phyloP scores from a whole-genome alignment of 116 monocot species.

The Phalaenopsis hybrid region DNA sequence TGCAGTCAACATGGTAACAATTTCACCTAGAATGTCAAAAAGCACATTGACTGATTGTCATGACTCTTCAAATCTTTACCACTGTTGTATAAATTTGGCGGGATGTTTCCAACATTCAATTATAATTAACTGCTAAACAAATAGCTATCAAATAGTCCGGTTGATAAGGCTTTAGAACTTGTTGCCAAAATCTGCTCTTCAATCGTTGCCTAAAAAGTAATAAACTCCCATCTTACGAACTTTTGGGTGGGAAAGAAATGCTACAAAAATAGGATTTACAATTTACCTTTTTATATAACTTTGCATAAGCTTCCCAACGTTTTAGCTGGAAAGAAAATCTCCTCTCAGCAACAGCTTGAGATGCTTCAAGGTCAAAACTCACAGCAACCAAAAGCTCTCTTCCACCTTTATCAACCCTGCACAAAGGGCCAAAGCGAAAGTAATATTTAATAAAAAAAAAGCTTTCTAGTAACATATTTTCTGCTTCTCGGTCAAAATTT shows the following conservation, averaged over 20 bases:
- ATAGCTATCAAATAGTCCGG: too few species aligned
- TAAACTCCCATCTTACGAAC: too few species aligned
- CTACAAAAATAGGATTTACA: background rate
- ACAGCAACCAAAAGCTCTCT: conserved; percentile 86
- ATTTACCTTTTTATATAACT: conserved; percentile 71
- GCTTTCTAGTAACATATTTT: background rate
- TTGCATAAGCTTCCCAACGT: conserved; percentile 86
- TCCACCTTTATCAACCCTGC: conserved; percentile 77
- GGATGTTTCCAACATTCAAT: background rate
- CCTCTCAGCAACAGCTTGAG: conserved; percentile 71
- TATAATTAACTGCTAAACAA: background rate
- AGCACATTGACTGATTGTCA: background rate
- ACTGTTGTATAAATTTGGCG: background rate
- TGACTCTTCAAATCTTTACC: background rate
- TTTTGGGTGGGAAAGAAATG: background rate
- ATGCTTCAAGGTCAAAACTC: conserved; percentile 82
- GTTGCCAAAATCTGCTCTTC: too few species aligned
- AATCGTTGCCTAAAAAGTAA: too few species aligned
- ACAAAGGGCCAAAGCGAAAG: conserved; percentile 5
- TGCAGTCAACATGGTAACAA: background rate
- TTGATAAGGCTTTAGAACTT: too few species aligned
- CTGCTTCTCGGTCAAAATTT: conserved; percentile 4
- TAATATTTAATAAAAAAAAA: conserved; percentile 2
- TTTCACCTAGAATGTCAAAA: background rate
- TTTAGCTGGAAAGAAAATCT: conserved; percentile 55